Conservation (phyloP, 768 basidiomycete species). For the Amanita molliuscula region DNA sequence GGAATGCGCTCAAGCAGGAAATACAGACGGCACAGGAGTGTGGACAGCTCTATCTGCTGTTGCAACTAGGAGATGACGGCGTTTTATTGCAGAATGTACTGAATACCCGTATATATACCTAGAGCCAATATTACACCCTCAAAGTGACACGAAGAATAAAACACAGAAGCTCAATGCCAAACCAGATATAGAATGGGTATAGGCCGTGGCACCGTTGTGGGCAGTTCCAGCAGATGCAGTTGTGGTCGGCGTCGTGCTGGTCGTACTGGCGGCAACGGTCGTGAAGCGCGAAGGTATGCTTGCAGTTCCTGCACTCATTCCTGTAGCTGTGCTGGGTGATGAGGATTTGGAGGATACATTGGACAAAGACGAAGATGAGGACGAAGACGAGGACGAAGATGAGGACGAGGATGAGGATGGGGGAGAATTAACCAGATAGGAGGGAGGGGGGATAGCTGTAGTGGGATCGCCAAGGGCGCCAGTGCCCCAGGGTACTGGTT, state of each 20-base stretch:
- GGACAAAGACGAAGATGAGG: constrained; percentile 3
- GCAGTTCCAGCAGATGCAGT: background rate
- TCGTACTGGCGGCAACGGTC: background rate
- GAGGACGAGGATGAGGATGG: constrained; percentile 2
- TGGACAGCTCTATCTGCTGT: constrained; percentile 15
- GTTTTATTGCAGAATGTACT: background rate
- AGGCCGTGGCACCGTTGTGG: background rate
- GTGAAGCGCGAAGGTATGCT: background rate
- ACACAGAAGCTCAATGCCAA: background rate
- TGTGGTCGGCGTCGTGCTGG: background rate
- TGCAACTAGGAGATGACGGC: background rate
- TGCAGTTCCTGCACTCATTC: background rate
- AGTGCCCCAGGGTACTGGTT: constrained; percentile 54
- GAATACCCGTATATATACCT: background rate
- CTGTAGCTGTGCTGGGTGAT: no score
- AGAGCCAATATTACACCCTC: background rate
- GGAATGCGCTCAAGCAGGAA: constrained; percentile 20
- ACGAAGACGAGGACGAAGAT: background rate
- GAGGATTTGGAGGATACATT: constrained; percentile 1
- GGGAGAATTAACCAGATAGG: constrained; percentile 12
- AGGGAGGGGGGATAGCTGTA: constrained; percentile 27
- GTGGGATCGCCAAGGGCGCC: constrained; percentile 44
- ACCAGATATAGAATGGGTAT: background rate
- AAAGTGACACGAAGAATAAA: background rate
- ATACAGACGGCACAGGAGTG: constrained; percentile 21